Evolutionary conservation across 495 filamentous ascomycete species (phyloP).

Genomic region (Schizothecium vesticola): DNA sequence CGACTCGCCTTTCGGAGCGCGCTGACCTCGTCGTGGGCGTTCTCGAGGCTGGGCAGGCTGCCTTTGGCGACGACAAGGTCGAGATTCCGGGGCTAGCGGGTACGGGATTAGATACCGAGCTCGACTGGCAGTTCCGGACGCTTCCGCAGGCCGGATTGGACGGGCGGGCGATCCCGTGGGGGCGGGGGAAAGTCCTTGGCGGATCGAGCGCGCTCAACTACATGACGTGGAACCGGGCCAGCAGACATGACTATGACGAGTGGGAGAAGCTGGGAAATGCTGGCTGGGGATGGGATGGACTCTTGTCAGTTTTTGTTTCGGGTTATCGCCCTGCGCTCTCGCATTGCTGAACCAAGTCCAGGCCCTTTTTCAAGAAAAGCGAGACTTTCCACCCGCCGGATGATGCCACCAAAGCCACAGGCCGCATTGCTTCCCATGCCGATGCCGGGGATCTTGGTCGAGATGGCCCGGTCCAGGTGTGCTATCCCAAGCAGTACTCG

Average conservation of each 20-base stretch:
- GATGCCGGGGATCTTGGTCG: constrained; percentile 31
- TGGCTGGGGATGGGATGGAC: constrained; percentile 54
- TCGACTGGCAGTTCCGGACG: constrained; percentile 51
- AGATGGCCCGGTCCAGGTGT: constrained; percentile 40
- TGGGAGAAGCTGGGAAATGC: constrained; percentile 52
- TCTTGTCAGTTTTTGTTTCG: constrained; percentile 33
- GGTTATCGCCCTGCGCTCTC: no score
- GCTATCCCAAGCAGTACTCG: constrained; percentile 39
- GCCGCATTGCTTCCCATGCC: constrained; percentile 26
- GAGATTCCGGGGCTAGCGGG: constrained; percentile 37
- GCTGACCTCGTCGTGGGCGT: constrained; percentile 42
- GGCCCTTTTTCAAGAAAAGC: constrained; percentile 45
- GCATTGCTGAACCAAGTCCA: constrained; percentile 10
- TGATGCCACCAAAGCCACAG: constrained; percentile 25
- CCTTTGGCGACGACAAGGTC: constrained; percentile 38
- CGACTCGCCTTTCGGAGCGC: constrained; percentile 48
- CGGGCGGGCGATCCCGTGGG: constrained; percentile 31
- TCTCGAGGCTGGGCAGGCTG: constrained; percentile 48
- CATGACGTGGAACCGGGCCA: constrained; percentile 54
- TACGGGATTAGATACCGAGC: constrained; percentile 37
- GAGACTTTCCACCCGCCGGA: constrained; percentile 43
- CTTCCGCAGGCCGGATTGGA: constrained; percentile 40
- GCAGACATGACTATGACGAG: constrained; percentile 50
- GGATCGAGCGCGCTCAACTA: constrained; percentile 39
- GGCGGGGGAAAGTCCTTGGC: constrained; percentile 48